Percentiles rank a stretch among this genome's conserved stretches.
phyloP scores from a whole-genome alignment of 1,139 yeast species.

The Lodderomyces oxycetoniae region DNA sequence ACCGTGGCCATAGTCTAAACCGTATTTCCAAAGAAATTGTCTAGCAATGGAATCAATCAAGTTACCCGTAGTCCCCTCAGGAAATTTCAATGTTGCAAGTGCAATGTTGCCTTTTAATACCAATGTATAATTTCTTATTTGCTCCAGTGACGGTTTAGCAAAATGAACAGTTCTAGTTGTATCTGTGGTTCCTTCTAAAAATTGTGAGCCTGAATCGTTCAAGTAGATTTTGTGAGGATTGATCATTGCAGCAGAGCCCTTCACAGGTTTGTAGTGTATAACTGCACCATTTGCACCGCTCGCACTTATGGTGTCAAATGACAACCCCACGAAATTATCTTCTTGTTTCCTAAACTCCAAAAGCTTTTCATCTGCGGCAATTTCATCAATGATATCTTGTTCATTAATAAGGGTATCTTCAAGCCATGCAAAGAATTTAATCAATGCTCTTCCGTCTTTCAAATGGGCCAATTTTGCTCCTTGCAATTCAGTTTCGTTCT shows the following conservation, averaged over 20 bases:
- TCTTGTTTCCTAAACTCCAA: conserved; percentile 59
- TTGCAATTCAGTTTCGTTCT: conserved; percentile 64
- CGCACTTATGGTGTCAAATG: conserved; percentile 90
- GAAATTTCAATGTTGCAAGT: conserved; percentile 71
- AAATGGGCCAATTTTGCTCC: conserved; percentile 79
- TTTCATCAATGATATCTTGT: conserved; percentile 66
- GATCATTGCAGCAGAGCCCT: conserved; percentile 58
- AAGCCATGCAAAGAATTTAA: conserved; percentile 81
- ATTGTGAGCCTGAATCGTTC: conserved; percentile 93
- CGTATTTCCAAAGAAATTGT: conserved; percentile 79
- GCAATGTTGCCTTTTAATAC: conserved; percentile 92
- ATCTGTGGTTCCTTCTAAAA: conserved; percentile 92
- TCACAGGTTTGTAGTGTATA: conserved; percentile 75
- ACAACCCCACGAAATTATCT: conserved; percentile 68
- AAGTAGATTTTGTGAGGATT: conserved; percentile 76
- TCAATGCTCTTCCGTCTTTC: conserved; percentile 82
- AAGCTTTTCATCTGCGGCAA: conserved; percentile 69
- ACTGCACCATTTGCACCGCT: conserved; percentile 92
- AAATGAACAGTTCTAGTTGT: conserved; percentile 91
- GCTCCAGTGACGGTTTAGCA: conserved; percentile 61
- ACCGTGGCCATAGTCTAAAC: conserved; percentile 92
- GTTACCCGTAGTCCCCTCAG: conserved; percentile 81
- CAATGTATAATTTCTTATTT: conserved; percentile 72
- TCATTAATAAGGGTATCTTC: conserved; percentile 57
- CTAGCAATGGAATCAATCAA: conserved; percentile 85